phyloP scores from a whole-genome alignment of 2,329 filamentous ascomycete species.

The Fusarium annulatum region DNA sequence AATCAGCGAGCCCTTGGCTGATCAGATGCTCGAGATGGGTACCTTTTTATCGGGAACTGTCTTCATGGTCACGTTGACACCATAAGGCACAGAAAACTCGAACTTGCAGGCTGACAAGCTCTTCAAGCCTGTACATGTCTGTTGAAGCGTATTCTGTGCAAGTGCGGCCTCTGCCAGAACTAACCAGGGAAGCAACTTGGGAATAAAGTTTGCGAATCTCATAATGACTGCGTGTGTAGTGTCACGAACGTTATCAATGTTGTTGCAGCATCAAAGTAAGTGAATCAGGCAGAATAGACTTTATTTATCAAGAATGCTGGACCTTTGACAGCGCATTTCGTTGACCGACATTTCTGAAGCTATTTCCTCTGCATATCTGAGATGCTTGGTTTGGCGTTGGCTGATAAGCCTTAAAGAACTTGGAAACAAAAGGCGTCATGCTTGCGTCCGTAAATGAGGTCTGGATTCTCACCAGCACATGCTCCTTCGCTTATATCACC shows the following conservation, averaged over 20 bases:
- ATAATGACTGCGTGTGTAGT: not conserved
- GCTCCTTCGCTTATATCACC: not conserved
- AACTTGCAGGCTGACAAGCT: not conserved
- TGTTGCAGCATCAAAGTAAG: fast-evolving
- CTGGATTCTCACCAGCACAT: not conserved
- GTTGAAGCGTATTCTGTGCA: not conserved
- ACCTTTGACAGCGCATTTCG: fast-evolving
- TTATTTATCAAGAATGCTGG: not conserved
- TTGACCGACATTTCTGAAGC: not conserved
- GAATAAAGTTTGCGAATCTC: not conserved
- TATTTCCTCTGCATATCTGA: not conserved
- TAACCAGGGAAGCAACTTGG: fast-evolving
- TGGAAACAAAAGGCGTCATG: not conserved
- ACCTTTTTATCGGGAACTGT: not conserved
- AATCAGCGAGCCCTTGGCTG: not conserved
- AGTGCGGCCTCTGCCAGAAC: not conserved
- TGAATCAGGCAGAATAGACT: fast-evolving
- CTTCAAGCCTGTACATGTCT: not conserved
- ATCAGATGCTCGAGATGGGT: fast-evolving
- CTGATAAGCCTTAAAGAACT: not conserved
- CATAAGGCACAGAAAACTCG: not conserved
- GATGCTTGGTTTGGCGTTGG: too few relatives aligned
- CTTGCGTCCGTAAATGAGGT: not conserved
- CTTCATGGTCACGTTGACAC: not conserved
- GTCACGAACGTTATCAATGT: fast-evolving